Conservation (phyloP, 768 basidiomycete genomes). For the Hypholoma sublateritium region DNA sequence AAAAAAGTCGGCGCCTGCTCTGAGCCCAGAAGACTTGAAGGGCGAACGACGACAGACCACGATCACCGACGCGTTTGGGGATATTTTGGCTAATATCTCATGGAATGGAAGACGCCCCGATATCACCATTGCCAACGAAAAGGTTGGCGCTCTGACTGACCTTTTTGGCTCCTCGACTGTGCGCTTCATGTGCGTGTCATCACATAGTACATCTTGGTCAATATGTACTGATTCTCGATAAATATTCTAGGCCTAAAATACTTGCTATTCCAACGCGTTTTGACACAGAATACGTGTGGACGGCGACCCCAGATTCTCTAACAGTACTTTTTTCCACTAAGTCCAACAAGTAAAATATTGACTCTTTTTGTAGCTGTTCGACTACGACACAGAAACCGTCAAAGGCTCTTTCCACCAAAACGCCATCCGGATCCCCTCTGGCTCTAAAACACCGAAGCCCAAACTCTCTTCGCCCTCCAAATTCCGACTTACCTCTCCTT, state of each 20-base stretch:
- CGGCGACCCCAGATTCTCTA: constrained; percentile 52
- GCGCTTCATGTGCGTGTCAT: constrained; percentile 47
- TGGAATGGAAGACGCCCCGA: constrained; percentile 57
- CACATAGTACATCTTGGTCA: neutral
- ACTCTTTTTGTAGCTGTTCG: constrained; percentile 40
- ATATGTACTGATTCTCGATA: constrained; percentile 1
- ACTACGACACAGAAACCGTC: constrained; percentile 47
- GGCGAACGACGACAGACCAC: constrained; percentile 37
- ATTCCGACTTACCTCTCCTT: constrained; percentile 16
- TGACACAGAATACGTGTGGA: constrained; percentile 60
- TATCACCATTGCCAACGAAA: constrained; percentile 50
- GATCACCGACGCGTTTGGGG: constrained; percentile 42
- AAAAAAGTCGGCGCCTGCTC: constrained; percentile 15
- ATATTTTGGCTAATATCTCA: constrained; percentile 42
- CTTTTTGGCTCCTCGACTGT: constrained; percentile 58
- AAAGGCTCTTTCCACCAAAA: constrained; percentile 55
- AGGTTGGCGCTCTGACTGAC: constrained; percentile 49
- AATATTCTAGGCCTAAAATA: constrained; percentile 46
- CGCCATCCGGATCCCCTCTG: constrained; percentile 40
- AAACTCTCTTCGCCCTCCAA: constrained; percentile 17
- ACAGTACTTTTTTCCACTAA: constrained; percentile 32
- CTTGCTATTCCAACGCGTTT: constrained; percentile 65
- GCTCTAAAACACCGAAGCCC: constrained; percentile 25
- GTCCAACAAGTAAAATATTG: neutral
- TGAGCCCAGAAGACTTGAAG: constrained; percentile 14